phyloP scores from a whole-genome alignment of 1,139 yeast species.

The Zhuliangozyma blackwelliae region DNA sequence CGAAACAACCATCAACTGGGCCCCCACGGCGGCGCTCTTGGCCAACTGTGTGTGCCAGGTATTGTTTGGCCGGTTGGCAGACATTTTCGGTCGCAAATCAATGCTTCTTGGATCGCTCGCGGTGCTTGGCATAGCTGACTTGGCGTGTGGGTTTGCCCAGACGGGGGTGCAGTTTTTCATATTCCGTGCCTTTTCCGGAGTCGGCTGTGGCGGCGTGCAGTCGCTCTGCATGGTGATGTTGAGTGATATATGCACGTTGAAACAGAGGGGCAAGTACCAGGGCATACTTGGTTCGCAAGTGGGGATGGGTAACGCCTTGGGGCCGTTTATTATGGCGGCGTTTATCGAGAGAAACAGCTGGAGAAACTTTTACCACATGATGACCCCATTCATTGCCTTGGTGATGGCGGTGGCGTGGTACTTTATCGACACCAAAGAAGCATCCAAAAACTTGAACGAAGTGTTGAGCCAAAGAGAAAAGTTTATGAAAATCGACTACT shows the following conservation, averaged over 20 bases:
- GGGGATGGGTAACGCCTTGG: slow-evolving; percentile 53
- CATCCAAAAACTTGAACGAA: slow-evolving; percentile 16
- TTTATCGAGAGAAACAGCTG: slow-evolving; percentile 41
- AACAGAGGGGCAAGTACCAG: slow-evolving; percentile 41
- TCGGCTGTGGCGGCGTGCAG: slow-evolving; percentile 44
- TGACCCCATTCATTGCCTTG: slow-evolving; percentile 36
- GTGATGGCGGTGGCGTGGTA: slow-evolving; percentile 21
- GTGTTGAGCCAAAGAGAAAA: slow-evolving; percentile 26
- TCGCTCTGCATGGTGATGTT: slow-evolving; percentile 41
- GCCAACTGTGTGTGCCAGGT: slow-evolving; percentile 45
- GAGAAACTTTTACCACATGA: slow-evolving; percentile 46
- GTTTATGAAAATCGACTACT: slow-evolving; percentile 42
- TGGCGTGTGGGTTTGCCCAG: slow-evolving; percentile 39
- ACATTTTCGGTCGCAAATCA: slow-evolving; percentile 41
- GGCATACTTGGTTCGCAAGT: slow-evolving; percentile 46
- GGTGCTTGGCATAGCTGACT: slow-evolving; percentile 33
- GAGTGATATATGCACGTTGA: slow-evolving; percentile 38
- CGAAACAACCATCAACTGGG: slow-evolving; percentile 41
- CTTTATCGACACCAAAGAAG: slow-evolving; percentile 21
- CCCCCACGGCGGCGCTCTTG: slow-evolving; percentile 42
- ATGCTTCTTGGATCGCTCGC: slow-evolving; percentile 29
- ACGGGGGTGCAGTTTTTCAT: slow-evolving; percentile 35
- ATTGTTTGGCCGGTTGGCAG: slow-evolving; percentile 37
- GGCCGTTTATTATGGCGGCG: slow-evolving; percentile 52
- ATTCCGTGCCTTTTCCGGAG: slow-evolving; percentile 41